A percentile compares a stretch with the other conserved stretches of the same genome.
Evolutionary conservation across 176 grass and related monocot species (phyloP).

Genomic region (Pharus latifolius): DNA sequence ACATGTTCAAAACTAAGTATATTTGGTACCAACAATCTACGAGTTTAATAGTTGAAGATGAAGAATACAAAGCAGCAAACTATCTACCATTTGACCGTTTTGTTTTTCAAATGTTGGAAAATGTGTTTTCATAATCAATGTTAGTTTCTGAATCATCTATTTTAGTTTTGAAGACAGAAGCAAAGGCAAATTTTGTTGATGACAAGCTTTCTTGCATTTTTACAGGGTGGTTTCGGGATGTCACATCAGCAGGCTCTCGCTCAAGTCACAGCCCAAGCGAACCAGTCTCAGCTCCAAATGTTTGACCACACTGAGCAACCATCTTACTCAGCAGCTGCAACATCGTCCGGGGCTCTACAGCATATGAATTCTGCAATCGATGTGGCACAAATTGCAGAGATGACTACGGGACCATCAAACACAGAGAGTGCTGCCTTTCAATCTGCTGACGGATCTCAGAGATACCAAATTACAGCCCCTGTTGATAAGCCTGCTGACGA

Average conservation of each 20-base stretch:
- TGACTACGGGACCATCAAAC: constrained; percentile 16
- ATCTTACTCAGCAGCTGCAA: constrained; percentile 36
- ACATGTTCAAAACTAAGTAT: neutral
- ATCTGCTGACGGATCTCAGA: constrained; percentile 33
- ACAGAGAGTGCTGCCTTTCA: constrained; percentile 40
- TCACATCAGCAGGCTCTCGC: constrained; percentile 49
- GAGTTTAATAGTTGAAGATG: no score
- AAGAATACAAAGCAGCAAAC: no score
- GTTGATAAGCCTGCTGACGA: constrained; percentile 88
- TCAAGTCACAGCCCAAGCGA: constrained; percentile 69
- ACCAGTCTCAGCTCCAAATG: constrained; percentile 58
- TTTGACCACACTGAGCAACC: constrained; percentile 44
- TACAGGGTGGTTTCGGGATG: constrained; percentile 69
- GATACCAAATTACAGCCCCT: constrained; percentile 43
- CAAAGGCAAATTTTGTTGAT: neutral
- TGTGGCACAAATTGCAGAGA: constrained; percentile 18
- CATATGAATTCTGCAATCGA: constrained; percentile 24
- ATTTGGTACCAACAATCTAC: neutral
- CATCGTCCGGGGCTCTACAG: constrained; percentile 32
- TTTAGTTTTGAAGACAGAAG: constrained; percentile 4
- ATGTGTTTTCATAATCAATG: neutral
- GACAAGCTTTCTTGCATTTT: neutral
- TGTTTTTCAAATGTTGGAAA: no score
- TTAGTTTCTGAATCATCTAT: neutral
- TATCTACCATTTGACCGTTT: no score